Evolutionary conservation across 1,284 basidiomycete species (phyloP), one percentile per base, ranked within the genome.

Genomic region (Termitomyces sp.): DNA sequence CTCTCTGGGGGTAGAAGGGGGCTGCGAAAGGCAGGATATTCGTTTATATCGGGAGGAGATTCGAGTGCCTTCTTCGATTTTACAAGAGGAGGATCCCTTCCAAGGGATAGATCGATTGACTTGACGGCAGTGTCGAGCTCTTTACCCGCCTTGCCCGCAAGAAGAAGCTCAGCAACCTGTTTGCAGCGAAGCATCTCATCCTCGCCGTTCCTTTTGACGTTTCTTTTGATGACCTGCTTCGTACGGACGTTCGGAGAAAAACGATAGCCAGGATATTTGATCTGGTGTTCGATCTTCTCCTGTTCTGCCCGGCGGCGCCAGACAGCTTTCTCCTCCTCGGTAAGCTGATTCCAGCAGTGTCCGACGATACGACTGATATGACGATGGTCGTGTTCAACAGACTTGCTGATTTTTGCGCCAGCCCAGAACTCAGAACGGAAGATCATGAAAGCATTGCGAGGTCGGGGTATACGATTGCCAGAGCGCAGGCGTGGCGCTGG

Each of bases 391-490:
- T 71, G 72, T 64, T 81, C 81, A 57, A 80, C 69, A 33, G 62
- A 65, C 31, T 69, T 67, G 53, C 59, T 66, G 54, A 78, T 71
- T 57, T 74, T 77, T 46, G 73, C 66, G 31, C 71, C 68, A 3
- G 79, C 76, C 50, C 81, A 79, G 53, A 85, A 84, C 57, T 88
- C 83, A 46, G 86, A 86, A 43, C 90, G 82, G 68, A 88, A 94
- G 65, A 93, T 79, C 73, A 94, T 90, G 74, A 92, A 94, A 26
- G 88, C 83, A 67, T 93, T 94, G 30, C 85, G 76, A 0, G 91
- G 92, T 12, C 91, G 82, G 49, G 86, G 87, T 53, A 91, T 78
- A 60, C 72, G 73, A 46, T 67, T 64, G 2, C 64, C 64, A n/a
- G 68, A 62, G 40, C 59, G 62, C 34, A 62, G 54, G 33, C 57